These are phyloP conservation scores for Articulospora tetracladia DNA, from an alignment of 495 filamentous ascomycete species.

Conservation along the genomic window DNA sequence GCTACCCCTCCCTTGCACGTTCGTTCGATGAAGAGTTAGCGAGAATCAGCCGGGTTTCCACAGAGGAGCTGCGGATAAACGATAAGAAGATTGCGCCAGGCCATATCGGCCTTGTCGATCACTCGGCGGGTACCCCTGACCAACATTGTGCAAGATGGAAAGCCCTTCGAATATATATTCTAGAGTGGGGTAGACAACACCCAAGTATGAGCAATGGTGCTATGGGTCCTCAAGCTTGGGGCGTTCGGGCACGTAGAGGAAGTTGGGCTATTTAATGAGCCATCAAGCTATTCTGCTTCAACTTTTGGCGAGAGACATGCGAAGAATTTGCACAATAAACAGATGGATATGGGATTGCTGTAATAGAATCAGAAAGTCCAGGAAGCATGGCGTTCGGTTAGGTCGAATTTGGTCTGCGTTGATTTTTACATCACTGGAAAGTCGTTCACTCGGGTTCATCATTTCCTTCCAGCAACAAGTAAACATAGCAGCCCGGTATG, in stretches of 20 bases:
- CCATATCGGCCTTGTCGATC: slow-evolving; percentile 55
- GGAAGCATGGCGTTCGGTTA: not conserved
- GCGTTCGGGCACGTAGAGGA: slow-evolving; percentile 66
- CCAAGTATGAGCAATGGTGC: slow-evolving; percentile 55
- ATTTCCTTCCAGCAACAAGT: not conserved
- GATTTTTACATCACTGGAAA: not conserved
- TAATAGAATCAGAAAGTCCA: not conserved
- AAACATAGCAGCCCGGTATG: not conserved
- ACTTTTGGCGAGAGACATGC: too few species aligned
- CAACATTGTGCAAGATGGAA: slow-evolving; percentile 65
- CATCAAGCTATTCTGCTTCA: too few species aligned
- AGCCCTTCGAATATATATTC: slow-evolving; percentile 75
- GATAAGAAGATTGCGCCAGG: slow-evolving; percentile 65
- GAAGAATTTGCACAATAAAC: too few species aligned
- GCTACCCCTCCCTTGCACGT: slow-evolving; percentile 79
- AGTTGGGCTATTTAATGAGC: slow-evolving; percentile 71
- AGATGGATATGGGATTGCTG: too few species aligned
- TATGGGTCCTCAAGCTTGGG: slow-evolving; percentile 57
- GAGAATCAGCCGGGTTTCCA: slow-evolving; percentile 64
- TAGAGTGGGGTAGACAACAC: slow-evolving; percentile 80
- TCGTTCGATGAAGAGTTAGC: slow-evolving; percentile 79
- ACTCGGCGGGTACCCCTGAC: slow-evolving; percentile 29
- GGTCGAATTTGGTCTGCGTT: not conserved
- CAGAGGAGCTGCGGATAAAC: slow-evolving; percentile 65
- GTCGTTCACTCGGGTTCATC: not conserved